These are phyloP conservation scores for Medakamo hakoo DNA, from an alignment of 139 green algal species.

Conservation along the genomic window DNA sequence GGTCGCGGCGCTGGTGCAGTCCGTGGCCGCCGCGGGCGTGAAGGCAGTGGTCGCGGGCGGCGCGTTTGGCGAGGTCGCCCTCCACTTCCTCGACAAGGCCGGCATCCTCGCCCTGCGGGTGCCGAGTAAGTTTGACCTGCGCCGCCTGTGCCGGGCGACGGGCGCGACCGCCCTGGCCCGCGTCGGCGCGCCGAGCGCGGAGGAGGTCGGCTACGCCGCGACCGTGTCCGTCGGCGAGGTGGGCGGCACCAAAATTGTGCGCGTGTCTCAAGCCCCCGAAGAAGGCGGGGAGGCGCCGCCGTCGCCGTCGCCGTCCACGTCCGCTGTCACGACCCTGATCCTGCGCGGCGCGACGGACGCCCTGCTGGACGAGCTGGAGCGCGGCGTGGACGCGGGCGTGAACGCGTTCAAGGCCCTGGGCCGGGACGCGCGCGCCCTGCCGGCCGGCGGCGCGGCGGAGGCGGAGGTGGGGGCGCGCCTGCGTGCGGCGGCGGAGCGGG, in stretches of 20 bases:
- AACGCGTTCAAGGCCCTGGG: constrained; percentile 89
- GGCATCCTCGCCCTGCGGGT: constrained; percentile 62
- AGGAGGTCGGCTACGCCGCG: constrained; percentile 68
- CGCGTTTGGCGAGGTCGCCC: constrained; percentile 86
- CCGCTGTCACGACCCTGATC: constrained; percentile 69
- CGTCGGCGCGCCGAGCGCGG: constrained; percentile 37
- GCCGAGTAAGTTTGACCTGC: constrained; percentile 95
- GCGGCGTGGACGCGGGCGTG: constrained; percentile 88
- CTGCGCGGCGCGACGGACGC: constrained; percentile 80
- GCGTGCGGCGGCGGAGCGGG: constrained; percentile 12
- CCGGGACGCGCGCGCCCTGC: constrained; percentile 54
- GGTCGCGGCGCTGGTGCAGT: constrained; percentile 78
- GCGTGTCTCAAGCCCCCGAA: constrained; percentile 54
- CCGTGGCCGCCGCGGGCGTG: constrained; percentile 40
- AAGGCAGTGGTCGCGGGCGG: constrained; percentile 64
- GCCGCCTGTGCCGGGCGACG: constrained; percentile 81
- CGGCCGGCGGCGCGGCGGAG: constrained; percentile 75
- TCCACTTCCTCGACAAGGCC: constrained; percentile 96
- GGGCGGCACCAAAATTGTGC: constrained; percentile 60
- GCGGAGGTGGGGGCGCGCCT: constrained; percentile 68
- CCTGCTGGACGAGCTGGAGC: constrained; percentile 87
- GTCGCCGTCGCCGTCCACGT: constrained; percentile 7
- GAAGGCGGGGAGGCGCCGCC: background rate
- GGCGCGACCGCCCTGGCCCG: constrained; percentile 57
- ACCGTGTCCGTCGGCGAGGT: constrained; percentile 59